phyloP scores from a whole-genome alignment of 2,329 filamentous ascomycete species.

The Penicillium sp. region DNA sequence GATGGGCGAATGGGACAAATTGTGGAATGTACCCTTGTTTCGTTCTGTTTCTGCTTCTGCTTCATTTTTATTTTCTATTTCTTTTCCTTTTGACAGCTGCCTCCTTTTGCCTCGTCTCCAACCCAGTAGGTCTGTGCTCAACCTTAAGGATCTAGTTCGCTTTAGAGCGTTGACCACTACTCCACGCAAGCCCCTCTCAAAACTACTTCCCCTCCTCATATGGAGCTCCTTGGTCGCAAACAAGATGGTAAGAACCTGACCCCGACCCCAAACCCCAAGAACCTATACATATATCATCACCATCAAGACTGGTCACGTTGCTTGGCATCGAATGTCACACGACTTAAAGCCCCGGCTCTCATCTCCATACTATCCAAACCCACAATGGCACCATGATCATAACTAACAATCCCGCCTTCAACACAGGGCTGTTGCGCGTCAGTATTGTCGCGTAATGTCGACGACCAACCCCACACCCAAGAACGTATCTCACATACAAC shows the following conservation, averaged over 20 bases:
- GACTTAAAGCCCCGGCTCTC: conserved; percentile 1
- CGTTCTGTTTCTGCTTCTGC: conserved; percentile 1
- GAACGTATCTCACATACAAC: conserved; percentile 3
- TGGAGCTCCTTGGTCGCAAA: conserved; percentile 27
- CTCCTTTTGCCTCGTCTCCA: conserved; percentile 9
- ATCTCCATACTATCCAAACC: not conserved
- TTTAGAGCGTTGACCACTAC: conserved; percentile 6
- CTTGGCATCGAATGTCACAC: conserved; percentile 11
- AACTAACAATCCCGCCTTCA: conserved; percentile 7
- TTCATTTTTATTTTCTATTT: not conserved
- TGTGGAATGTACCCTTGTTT: conserved; percentile 6
- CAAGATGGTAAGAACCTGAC: conserved; percentile 38
- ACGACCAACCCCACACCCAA: conserved; percentile 23
- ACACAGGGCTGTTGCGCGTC: conserved; percentile 44
- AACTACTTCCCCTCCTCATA: conserved; percentile 20
- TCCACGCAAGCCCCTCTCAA: conserved; percentile 7
- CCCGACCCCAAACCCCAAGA: not conserved
- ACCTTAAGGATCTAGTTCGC: not conserved
- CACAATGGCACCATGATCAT: not conserved
- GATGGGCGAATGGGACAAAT: not conserved
- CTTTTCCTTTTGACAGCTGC: conserved; percentile 2
- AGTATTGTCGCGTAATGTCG: conserved; percentile 34
- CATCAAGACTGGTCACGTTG: not conserved
- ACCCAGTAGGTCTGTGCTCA: conserved; percentile 7
- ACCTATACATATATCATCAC: not conserved